These are phyloP conservation scores for Pharnaceum exiguum DNA, from an alignment of 148 eudicot species.

Conservation along the genomic window DNA sequence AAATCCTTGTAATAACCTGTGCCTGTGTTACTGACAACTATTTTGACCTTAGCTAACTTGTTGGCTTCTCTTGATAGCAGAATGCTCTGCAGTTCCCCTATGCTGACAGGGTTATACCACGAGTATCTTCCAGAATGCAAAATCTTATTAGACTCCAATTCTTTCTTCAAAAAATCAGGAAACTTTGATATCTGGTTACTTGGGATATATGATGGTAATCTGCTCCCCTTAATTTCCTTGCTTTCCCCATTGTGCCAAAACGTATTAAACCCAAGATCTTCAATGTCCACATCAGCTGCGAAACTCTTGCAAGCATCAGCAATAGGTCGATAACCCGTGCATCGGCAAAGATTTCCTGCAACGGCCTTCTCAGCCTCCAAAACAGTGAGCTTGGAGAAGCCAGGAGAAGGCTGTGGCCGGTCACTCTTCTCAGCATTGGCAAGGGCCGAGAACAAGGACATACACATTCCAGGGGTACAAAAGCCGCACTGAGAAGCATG, in stretches of 20 bases:
- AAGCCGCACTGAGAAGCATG: constrained; percentile 96
- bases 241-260: constrained; percentile 68
- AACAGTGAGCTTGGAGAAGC: constrained; percentile 69
- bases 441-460: constrained; percentile 86
- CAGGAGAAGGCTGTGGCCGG: constrained; percentile 35
- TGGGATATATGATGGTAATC: constrained; percentile 49
- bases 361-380: constrained; percentile 79
- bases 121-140: constrained; percentile 45
- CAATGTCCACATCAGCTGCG: constrained; percentile 83
- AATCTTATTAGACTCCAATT: constrained; percentile 24
- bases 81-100: constrained; percentile 55
- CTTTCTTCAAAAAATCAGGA: constrained; percentile 64
- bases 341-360: constrained; percentile 85
- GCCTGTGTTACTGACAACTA: constrained; percentile 84
- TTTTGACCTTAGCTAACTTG: constrained; percentile 29
- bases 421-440: constrained; percentile 57
- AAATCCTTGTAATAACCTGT: constrained; percentile 78
- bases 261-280: constrained; percentile 78
- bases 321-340: constrained; percentile 95
- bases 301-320: constrained; percentile 96
- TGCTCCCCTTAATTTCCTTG: constrained; percentile 41
- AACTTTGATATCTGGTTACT: constrained; percentile 35
- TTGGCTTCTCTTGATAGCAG: constrained; percentile 26
- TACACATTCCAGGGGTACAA: constrained; percentile 94
- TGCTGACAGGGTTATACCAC: constrained; percentile 62